A percentile compares a stretch with the other conserved stretches of the same genome.
phyloP scores from a whole-genome alignment of 164 flowering plant species.

The Saururus chinensis region DNA sequence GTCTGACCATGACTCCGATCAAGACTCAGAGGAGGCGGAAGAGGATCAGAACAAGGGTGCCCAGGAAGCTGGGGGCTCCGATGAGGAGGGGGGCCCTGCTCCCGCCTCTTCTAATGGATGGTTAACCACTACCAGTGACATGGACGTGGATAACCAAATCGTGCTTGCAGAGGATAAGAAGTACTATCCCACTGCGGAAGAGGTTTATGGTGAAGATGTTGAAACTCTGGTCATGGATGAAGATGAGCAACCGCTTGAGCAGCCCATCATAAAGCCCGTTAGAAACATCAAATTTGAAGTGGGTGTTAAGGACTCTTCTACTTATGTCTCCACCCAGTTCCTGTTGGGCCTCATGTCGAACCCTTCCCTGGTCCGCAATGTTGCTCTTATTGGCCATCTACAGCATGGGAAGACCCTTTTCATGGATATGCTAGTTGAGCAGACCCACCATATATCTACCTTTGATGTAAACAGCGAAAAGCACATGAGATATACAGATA shows the following conservation, averaged over 20 bases:
- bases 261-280: slow-evolving; percentile 84
- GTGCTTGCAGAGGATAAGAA: slow-evolving; percentile 97
- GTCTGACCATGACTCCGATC: slow-evolving; percentile 77
- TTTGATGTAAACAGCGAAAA: slow-evolving; percentile 82
- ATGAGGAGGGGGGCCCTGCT: slow-evolving; percentile 30
- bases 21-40: slow-evolving; percentile 41
- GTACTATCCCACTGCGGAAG: slow-evolving; percentile 37
- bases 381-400: slow-evolving; percentile 87
- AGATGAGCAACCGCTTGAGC: slow-evolving; percentile 87
- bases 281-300: slow-evolving; percentile 79
- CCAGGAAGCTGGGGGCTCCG: slow-evolving; percentile 33
- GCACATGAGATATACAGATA: slow-evolving; percentile 97
- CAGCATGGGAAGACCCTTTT: slow-evolving; percentile 94
- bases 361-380: slow-evolving; percentile 82
- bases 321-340: slow-evolving; percentile 86
- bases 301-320: slow-evolving; percentile 83
- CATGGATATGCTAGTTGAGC: slow-evolving; percentile 99
- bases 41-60: slow-evolving; percentile 28
- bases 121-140: slow-evolving; percentile 63
- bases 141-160: slow-evolving; percentile 89
- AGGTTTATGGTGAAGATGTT: slow-evolving; percentile 95
- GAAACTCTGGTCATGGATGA: slow-evolving; percentile 98
- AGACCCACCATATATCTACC: slow-evolving; percentile 83
- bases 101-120: slow-evolving; percentile 54
- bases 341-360: slow-evolving; percentile 89